Conservation (phyloP, 2,329 filamentous ascomycete species). For the Neonectria coccinea region DNA sequence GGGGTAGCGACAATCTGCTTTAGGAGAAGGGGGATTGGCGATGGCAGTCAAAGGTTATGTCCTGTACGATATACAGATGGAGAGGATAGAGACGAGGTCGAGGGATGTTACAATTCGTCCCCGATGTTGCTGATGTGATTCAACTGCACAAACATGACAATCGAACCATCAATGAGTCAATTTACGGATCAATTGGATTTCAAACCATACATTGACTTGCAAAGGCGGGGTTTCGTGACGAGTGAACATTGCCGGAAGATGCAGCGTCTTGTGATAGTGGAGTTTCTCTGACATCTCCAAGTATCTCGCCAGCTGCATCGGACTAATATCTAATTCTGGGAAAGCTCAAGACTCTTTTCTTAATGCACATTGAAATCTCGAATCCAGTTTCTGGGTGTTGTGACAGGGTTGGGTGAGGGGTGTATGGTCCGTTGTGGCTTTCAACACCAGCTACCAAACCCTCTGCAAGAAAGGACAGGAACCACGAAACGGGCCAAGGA, state of each 20-base stretch:
- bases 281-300: background rate
- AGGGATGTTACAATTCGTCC: conserved; percentile 11
- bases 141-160: conserved; percentile 40
- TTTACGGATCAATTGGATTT: background rate
- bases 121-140: conserved; percentile 32
- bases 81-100: conserved; percentile 28
- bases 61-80: conserved; percentile 42
- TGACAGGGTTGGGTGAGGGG: background rate
- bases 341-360: background rate
- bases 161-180: conserved; percentile 21
- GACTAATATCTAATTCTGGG: background rate
- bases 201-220: background rate
- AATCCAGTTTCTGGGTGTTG: background rate
- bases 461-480: background rate
- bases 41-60: conserved; percentile 8
- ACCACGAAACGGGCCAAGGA: background rate
- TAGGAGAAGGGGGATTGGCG: background rate
- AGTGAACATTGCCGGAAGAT: background rate
- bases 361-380: background rate
- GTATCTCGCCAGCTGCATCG: background rate
- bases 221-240: background rate
- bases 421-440: background rate
- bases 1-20: background rate
- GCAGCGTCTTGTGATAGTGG: background rate
- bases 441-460: background rate